Evolutionary conservation across 2,329 filamentous ascomycete genomes (phyloP).

Genomic region (Cadophora malorum): DNA sequence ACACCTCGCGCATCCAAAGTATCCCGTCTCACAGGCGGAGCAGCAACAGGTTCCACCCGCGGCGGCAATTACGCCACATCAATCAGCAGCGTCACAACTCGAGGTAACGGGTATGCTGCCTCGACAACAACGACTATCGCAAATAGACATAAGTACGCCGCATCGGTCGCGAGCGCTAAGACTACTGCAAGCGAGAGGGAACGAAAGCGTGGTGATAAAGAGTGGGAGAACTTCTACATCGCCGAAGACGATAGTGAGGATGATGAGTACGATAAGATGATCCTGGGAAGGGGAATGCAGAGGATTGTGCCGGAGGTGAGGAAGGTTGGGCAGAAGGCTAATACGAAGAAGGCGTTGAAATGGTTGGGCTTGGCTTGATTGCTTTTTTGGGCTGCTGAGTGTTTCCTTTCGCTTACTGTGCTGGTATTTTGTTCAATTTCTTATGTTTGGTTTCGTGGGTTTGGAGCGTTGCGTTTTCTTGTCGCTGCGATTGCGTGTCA

Average conservation of each 20-base stretch:
- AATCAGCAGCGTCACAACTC: constrained; percentile 11
- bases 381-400: background rate
- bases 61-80: constrained; percentile 17
- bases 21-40: constrained; percentile 27
- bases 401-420: background rate
- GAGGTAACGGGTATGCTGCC: constrained; percentile 2
- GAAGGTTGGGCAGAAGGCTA: constrained; percentile 32
- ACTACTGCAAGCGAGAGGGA: constrained; percentile 28
- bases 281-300: constrained; percentile 37
- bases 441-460: background rate
- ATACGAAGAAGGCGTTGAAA: constrained; percentile 47
- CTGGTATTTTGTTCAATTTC: background rate
- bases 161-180: constrained; percentile 26
- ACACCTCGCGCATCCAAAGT: constrained; percentile 24
- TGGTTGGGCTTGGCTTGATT: constrained; percentile 47
- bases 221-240: constrained; percentile 44
- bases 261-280: constrained; percentile 45
- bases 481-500: background rate
- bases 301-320: constrained; percentile 33
- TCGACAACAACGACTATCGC: constrained; percentile 13
- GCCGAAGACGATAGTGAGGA: constrained; percentile 45
- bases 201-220: constrained; percentile 28
- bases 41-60: constrained; percentile 2
- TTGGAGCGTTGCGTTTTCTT: background rate
- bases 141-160: constrained; percentile 26